A percentile compares a stretch with the other conserved stretches of the same genome.
Evolutionary conservation across 495 filamentous ascomycete genomes (phyloP).

Genomic region (Thozetella sp.): DNA sequence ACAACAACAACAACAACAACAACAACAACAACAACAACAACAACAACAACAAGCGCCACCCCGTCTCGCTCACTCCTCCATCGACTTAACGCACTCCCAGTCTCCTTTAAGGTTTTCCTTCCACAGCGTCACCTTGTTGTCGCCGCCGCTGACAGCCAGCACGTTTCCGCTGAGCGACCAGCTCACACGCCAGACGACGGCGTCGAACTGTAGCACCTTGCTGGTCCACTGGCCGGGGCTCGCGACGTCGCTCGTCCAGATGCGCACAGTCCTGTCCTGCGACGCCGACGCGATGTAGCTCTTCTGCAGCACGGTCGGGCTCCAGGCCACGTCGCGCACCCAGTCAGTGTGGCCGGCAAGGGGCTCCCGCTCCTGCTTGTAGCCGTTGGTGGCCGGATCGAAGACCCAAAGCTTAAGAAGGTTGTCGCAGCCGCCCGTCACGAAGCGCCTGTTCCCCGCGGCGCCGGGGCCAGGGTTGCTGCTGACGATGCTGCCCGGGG

Average conservation of each 20-base stretch:
- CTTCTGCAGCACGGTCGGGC: conserved; percentile 89
- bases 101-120: conserved; percentile 78
- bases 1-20: no score
- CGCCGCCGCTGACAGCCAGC: conserved; percentile 86
- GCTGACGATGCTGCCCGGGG: conserved; percentile 78
- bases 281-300: conserved; percentile 91
- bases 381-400: conserved; percentile 47
- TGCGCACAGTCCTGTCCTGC: conserved; percentile 96
- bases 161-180: conserved; percentile 99
- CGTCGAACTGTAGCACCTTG: conserved; percentile 83
- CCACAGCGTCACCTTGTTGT: conserved; percentile 94
- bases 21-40: conserved; percentile 5
- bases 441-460: conserved; percentile 72
- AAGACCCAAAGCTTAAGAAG: conserved; percentile 84
- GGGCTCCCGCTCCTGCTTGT: conserved; percentile 56
- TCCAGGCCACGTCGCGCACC: conserved; percentile 98
- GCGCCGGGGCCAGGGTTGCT: conserved; percentile 62
- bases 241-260: conserved; percentile 82
- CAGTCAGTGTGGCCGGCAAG: conserved; percentile 87
- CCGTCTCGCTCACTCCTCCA: conserved; percentile 72
- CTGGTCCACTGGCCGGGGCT: conserved; percentile 70
- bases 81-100: conserved; percentile 95
- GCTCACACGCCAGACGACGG: conserved; percentile 91
- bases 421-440: conserved; percentile 93
- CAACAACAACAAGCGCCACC: not conserved